Base-by-base conservation (phyloP, 257 asterid genomes). In the Nyctanthes arbortristis region DNA sequence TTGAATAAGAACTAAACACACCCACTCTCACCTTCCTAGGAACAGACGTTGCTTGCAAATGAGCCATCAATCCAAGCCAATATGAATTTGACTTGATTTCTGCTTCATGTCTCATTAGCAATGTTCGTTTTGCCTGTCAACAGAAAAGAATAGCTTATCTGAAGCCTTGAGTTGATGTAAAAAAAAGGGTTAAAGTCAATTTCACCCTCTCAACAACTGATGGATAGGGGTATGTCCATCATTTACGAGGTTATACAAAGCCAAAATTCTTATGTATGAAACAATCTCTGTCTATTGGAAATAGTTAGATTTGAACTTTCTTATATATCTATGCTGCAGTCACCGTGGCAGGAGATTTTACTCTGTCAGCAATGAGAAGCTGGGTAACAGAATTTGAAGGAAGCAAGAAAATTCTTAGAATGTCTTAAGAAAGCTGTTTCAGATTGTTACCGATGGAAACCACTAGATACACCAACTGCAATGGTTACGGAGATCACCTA, bases 101-200 rank as follows among this genome's bases (percentile, higher is more conserved):
- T 32, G 99, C 99, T 80, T 94, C 99, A 77, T 94, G 99, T 61
- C 99, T 89, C 99, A 94, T 94, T 63, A 94, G 82, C 81, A 94
- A 84, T 11, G 99, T 94, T 61, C 99, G 82, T 75, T 82, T 91
- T 73, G 99, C 99, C 99, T 94, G 84, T 55, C 60, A 68, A 68
- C 70, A 72, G 55, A 61, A 49, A 31, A 66, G 52, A 63, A 62
- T 61, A 49, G 56, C n/a, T 45, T 39, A 61, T n/a, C 55, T 37
- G 63, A 68, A 71, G n/a, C n/a, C n/a, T 36, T 59, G 31, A 67
- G 71, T 63, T 35, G 30, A 29, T 31, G 11, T 40, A 4, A 37
- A 55, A 20, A 22, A 24, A 49, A 20, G 57, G 20, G 57, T 49
- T 12, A 47, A n/a, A 20, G 27, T 47, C 58, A 49, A 24, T 49